Conservation (phyloP, 139 green algal species). For the Chlorella sp. region DNA sequence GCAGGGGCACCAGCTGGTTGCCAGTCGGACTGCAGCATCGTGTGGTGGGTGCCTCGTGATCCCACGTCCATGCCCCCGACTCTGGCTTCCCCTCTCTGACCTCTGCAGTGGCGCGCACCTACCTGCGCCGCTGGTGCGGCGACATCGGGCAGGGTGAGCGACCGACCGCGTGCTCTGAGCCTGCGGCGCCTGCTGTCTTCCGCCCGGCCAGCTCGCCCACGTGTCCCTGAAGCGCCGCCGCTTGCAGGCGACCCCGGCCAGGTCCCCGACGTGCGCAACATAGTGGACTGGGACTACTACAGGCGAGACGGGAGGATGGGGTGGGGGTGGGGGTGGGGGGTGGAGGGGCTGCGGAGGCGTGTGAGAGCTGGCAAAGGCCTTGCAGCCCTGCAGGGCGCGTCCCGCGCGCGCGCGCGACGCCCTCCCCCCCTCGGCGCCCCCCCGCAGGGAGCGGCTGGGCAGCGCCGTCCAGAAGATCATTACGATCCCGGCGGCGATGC, state of each 20-base stretch:
- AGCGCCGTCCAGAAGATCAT: slow-evolving; percentile 99
- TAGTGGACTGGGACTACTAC: slow-evolving; percentile 99
- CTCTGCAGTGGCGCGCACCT: slow-evolving; percentile 73
- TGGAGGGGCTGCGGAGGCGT: too few relatives aligned
- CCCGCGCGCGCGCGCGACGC: too few relatives aligned
- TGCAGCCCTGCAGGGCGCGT: too few relatives aligned
- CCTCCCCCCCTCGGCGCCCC: too few relatives aligned
- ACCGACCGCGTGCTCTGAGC: not conserved
- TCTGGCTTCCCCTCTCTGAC: too few relatives aligned
- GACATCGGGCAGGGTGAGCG: slow-evolving; percentile 26
- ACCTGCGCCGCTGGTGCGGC: slow-evolving; percentile 89
- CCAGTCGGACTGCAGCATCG: not conserved
- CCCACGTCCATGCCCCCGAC: too few relatives aligned
- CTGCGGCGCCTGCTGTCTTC: not conserved
- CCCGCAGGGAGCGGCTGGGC: slow-evolving; percentile 80
- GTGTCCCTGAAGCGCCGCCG: not conserved
- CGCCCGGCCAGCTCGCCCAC: not conserved
- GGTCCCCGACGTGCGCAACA: slow-evolving; percentile 81
- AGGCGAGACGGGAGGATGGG: too few relatives aligned
- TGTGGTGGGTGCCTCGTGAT: too few relatives aligned
- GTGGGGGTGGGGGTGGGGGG: too few relatives aligned
- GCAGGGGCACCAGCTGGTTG: not conserved
- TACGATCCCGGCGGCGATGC: slow-evolving; percentile 97
- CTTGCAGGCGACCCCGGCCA: slow-evolving; percentile 36
- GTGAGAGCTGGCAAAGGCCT: too few relatives aligned